A percentile compares a stretch with the other conserved stretches of the same genome.
These are phyloP conservation scores for Citrus reticulata DNA, from an alignment of 345 rosid species.

Conservation along the genomic window DNA sequence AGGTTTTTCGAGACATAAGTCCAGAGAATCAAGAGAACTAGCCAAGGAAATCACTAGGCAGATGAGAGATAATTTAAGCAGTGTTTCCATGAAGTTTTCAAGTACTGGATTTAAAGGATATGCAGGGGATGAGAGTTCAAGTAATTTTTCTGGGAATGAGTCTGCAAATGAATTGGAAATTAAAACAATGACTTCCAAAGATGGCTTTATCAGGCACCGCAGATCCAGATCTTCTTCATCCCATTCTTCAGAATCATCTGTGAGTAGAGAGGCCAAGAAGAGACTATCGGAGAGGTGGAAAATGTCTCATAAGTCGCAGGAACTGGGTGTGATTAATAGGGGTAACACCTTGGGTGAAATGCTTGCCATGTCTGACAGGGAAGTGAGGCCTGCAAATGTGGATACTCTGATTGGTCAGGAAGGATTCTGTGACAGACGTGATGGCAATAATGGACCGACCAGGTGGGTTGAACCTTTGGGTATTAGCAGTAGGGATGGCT, in stretches of 20 bases:
- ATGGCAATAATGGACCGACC: slow-evolving; percentile 20
- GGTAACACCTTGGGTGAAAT: slow-evolving; percentile 86
- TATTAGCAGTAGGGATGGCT: slow-evolving; percentile 95
- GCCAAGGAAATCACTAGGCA: slow-evolving; percentile 62
- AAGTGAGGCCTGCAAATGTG: slow-evolving; percentile 39
- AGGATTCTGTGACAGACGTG: slow-evolving; percentile 28
- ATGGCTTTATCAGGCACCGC: slow-evolving; percentile 36
- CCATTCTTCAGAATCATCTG: slow-evolving; percentile 57
- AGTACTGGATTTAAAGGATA: slow-evolving; percentile 56
- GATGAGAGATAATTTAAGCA: slow-evolving; percentile 45
- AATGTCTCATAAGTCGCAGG: slow-evolving; percentile 61
- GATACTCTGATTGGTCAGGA: slow-evolving; percentile 29
- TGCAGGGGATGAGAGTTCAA: slow-evolving; percentile 79
- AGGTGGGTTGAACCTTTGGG: slow-evolving; percentile 63
- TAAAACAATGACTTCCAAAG: slow-evolving; percentile 39
- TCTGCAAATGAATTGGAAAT: slow-evolving; percentile 67
- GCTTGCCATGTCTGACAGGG: slow-evolving; percentile 75
- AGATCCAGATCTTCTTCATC: slow-evolving; percentile 41
- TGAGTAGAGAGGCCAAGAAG: slow-evolving; percentile 80
- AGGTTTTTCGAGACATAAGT: slow-evolving; percentile 46
- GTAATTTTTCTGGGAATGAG: slow-evolving; percentile 58
- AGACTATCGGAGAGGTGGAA: slow-evolving; percentile 98
- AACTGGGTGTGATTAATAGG: slow-evolving; percentile 44
- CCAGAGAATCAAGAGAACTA: slow-evolving; percentile 64
- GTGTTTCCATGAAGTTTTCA: slow-evolving; percentile 40